These are phyloP conservation scores for Euphorbia lathyris DNA, from an alignment of 345 rosid species.

Conservation along the genomic window DNA sequence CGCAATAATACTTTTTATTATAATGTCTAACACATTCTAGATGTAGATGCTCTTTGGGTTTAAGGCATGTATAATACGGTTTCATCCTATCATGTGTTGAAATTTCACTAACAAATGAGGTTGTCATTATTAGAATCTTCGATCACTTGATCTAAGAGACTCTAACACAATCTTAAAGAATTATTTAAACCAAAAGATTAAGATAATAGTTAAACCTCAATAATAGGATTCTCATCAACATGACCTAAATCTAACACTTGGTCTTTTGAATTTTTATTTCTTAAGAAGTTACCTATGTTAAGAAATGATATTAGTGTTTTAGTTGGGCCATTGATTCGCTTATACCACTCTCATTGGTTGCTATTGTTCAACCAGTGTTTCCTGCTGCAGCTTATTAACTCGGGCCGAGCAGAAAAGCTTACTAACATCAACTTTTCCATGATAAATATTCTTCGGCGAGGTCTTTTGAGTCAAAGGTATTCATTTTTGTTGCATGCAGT, in stretches of 20 bases:
- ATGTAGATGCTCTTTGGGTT: too few relatives aligned
- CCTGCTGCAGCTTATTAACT: slow-evolving; percentile 84
- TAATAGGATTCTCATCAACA: too few relatives aligned
- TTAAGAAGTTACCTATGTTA: background rate
- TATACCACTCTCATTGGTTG: slow-evolving; percentile 31
- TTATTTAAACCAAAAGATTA: too few relatives aligned
- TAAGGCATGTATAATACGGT: too few relatives aligned
- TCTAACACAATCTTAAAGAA: too few relatives aligned
- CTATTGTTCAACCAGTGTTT: slow-evolving; percentile 57
- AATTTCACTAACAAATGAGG: too few relatives aligned
- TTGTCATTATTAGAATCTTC: too few relatives aligned
- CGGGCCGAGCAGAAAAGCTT: slow-evolving; percentile 63
- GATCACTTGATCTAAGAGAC: too few relatives aligned
- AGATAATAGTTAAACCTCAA: too few relatives aligned
- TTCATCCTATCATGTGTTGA: too few relatives aligned
- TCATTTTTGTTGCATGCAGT: slow-evolving; percentile 15
- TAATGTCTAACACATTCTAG: too few relatives aligned
- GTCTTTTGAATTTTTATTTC: background rate
- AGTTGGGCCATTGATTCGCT: background rate
- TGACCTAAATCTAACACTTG: background rate
- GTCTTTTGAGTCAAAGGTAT: slow-evolving; percentile 77
- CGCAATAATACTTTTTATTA: too few relatives aligned
- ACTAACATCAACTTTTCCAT: slow-evolving; percentile 82
- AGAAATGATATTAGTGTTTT: background rate
- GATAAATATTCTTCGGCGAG: slow-evolving; percentile 88